Percentiles rank a stretch among this genome's conserved stretches.
phyloP scores from a whole-genome alignment of 345 rosid species.

The Xanthoceras sorbifolium region DNA sequence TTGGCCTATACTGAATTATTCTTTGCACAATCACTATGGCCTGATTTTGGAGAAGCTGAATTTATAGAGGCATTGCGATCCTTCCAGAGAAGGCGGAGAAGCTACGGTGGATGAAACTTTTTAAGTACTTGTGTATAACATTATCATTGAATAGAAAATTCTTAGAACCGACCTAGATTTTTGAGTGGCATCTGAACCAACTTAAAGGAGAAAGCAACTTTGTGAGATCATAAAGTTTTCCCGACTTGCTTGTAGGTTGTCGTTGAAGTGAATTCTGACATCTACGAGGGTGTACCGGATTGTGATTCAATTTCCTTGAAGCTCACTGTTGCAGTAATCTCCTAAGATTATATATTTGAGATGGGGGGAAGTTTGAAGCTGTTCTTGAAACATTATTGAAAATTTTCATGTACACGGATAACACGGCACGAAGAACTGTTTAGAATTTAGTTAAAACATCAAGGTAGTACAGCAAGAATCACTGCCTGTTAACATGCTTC shows the following conservation, averaged over 20 bases:
- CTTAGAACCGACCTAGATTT: not conserved
- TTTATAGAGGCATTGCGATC: constrained; percentile 31
- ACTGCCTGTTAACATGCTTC: not conserved
- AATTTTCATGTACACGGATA: not conserved
- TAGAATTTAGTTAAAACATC: not conserved
- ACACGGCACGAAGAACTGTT: not conserved
- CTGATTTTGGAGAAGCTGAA: constrained; percentile 37
- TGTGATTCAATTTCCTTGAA: not conserved
- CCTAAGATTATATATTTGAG: not conserved
- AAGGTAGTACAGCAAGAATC: not conserved
- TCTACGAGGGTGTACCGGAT: not conserved
- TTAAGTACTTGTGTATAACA: not conserved
- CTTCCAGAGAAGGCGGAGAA: constrained; percentile 25
- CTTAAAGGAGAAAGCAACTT: not conserved
- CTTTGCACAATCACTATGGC: constrained; percentile 28
- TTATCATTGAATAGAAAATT: not conserved
- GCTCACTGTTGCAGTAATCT: not conserved
- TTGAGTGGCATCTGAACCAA: not conserved
- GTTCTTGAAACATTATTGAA: not conserved
- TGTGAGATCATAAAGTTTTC: not conserved
- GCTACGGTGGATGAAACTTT: constrained; percentile 16
- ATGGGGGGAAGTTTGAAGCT: not conserved
- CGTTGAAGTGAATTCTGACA: constrained; percentile 6
- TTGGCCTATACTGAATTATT: constrained; percentile 32
- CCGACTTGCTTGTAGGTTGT: not conserved